Evolutionary conservation across 2,329 filamentous ascomycete genomes (phyloP).

Genomic region (Aspergillus melleus): DNA sequence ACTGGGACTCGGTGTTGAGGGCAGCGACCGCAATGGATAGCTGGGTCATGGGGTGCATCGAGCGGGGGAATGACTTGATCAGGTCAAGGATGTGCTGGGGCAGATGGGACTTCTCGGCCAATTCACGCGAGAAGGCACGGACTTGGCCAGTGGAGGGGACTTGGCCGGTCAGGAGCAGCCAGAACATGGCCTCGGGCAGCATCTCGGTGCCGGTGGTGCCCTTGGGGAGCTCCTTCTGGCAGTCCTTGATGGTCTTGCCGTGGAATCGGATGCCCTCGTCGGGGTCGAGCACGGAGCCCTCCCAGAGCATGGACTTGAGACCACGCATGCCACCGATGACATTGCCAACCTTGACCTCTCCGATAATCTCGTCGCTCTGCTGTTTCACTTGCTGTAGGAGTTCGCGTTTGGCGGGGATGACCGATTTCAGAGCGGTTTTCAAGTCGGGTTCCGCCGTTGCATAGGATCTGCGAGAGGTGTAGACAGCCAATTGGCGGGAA

Average conservation of each 20-base stretch:
- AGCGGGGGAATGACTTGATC: slow-evolving; percentile 83
- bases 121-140: slow-evolving; percentile 76
- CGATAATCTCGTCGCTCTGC: slow-evolving; percentile 77
- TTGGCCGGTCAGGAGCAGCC: slow-evolving; percentile 91
- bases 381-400: slow-evolving; percentile 92
- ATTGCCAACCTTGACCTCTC: slow-evolving; percentile 91
- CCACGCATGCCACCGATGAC: slow-evolving; percentile 96
- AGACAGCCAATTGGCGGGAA: slow-evolving; percentile 18
- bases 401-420: slow-evolving; percentile 90
- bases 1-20: slow-evolving; percentile 91
- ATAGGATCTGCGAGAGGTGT: slow-evolving; percentile 32
- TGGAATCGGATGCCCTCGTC: slow-evolving; percentile 98
- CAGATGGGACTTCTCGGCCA: slow-evolving; percentile 81
- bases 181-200: slow-evolving; percentile 99
- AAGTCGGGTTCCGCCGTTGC: slow-evolving; percentile 80
- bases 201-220: slow-evolving; percentile 88
- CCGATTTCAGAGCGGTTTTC: slow-evolving; percentile 78
- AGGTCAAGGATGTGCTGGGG: slow-evolving; percentile 82
- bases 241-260: slow-evolving; percentile 96
- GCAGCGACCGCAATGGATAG: slow-evolving; percentile 93
- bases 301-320: slow-evolving; percentile 98
- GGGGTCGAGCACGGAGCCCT: slow-evolving; percentile 93
- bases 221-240: slow-evolving; percentile 90
- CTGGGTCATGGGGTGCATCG: slow-evolving; percentile 97
- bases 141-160: slow-evolving; percentile 82